phyloP scores from a whole-genome alignment of 768 basidiomycete genomes.

The Pleurotus sapidus region DNA sequence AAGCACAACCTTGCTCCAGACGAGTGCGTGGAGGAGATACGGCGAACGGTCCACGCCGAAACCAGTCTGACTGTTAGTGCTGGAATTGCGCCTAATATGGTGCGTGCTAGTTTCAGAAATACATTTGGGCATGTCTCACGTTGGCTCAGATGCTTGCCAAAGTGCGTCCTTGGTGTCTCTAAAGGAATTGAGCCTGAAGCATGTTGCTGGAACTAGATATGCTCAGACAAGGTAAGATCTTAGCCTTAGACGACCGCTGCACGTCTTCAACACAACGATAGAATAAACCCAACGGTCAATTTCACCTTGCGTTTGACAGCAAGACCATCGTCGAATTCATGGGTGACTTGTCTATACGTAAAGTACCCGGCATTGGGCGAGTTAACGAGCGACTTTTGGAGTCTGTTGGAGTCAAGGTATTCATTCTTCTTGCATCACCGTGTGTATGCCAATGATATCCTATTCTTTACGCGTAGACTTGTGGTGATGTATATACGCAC shows the following conservation, averaged over 20 bases:
- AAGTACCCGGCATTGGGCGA: constrained; percentile 86
- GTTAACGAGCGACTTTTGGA: constrained; percentile 88
- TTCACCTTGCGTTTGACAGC: constrained; percentile 63
- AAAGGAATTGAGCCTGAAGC: neutral
- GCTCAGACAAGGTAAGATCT: constrained; percentile 75
- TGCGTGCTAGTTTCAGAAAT: constrained; percentile 33
- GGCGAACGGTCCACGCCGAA: constrained; percentile 67
- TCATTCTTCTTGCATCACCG: neutral
- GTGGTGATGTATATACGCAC: constrained; percentile 83
- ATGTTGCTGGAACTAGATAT: constrained; percentile 54
- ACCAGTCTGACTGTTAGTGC: constrained; percentile 91
- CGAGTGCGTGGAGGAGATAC: constrained; percentile 77
- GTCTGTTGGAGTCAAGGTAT: constrained; percentile 81
- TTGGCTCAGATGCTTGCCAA: constrained; percentile 77
- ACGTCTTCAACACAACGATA: constrained; percentile 20
- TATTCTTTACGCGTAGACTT: constrained; percentile 49
- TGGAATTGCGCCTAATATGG: constrained; percentile 94
- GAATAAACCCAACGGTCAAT: constrained; percentile 97
- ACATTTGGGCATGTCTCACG: neutral
- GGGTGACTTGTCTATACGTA: constrained; percentile 78
- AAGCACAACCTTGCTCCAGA: constrained; percentile 60
- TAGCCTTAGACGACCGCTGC: constrained; percentile 3
- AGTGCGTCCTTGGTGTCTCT: constrained; percentile 34
- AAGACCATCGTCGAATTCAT: constrained; percentile 72
- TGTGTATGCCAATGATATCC: neutral